These are phyloP conservation scores for Sarocladiaceae sp. DNA, from an alignment of 2,329 filamentous ascomycete species.

Conservation along the genomic window DNA sequence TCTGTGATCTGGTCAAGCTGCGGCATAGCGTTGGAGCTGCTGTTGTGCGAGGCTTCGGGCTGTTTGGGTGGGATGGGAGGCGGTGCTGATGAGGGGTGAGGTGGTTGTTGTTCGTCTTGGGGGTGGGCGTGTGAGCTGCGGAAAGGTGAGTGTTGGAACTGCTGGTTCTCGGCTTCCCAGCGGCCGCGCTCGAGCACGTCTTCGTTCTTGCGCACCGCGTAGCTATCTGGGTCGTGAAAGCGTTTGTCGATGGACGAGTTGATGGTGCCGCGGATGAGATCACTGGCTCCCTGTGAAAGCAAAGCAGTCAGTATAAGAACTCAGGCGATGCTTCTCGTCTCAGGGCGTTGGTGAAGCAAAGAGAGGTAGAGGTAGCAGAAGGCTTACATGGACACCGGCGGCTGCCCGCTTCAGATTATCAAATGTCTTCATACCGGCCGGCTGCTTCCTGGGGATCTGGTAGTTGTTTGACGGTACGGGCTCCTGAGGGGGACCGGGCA, in stretches of 20 bases:
- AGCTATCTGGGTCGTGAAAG: neutral
- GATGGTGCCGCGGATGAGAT: constrained; percentile 6
- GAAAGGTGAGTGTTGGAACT: constrained; percentile 4
- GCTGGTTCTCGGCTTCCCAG: constrained; percentile 4
- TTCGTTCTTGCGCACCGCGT: constrained; percentile 1
- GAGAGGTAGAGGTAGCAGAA: neutral
- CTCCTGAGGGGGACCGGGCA: too few species aligned
- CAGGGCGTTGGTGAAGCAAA: neutral
- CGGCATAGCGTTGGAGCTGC: constrained; percentile 1
- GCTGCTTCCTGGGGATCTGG: constrained; percentile 1
- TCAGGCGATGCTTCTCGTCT: neutral
- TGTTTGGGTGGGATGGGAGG: too few species aligned
- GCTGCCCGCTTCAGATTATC: constrained; percentile 7
- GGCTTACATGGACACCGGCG: constrained; percentile 5
- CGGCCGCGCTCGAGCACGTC: constrained; percentile 1
- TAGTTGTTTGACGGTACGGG: too few species aligned
- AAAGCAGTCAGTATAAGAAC: neutral
- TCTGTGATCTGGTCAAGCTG: constrained; percentile 6
- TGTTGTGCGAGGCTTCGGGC: too few species aligned
- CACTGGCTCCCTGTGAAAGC: neutral
- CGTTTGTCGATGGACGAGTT: constrained; percentile 9
- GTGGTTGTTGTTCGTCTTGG: too few species aligned
- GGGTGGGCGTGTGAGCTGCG: too few species aligned
- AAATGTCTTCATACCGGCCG: constrained; percentile 2
- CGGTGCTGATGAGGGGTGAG: neutral